Conservation (phyloP, 1,139 yeast species). For the Yamadazyma mexicana region DNA sequence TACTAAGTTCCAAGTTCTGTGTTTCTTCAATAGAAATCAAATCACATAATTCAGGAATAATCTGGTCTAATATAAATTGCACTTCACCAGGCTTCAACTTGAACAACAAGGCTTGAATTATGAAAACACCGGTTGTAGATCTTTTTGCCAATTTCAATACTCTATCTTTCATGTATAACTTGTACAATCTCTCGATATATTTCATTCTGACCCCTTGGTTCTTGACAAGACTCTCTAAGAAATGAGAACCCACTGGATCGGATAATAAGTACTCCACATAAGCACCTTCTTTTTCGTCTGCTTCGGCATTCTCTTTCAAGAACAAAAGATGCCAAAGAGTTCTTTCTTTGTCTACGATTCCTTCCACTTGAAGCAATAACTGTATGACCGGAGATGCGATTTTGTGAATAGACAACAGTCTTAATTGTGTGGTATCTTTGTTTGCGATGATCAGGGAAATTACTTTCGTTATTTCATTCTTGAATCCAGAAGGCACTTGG, state of each 20-base stretch:
- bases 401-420: slow-evolving; percentile 76
- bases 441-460: slow-evolving; percentile 37
- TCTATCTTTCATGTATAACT: slow-evolving; percentile 71
- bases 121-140: slow-evolving; percentile 79
- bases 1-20: slow-evolving; percentile 71
- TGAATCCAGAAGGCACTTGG: slow-evolving; percentile 74
- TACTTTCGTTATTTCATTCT: slow-evolving; percentile 52
- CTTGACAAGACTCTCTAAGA: slow-evolving; percentile 69
- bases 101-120: slow-evolving; percentile 68
- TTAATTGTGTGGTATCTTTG: slow-evolving; percentile 48
- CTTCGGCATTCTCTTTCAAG: slow-evolving; percentile 42
- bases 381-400: slow-evolving; percentile 89
- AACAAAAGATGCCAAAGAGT: slow-evolving; percentile 62
- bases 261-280: slow-evolving; percentile 82
- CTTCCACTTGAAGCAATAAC: slow-evolving; percentile 77
- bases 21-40: slow-evolving; percentile 51
- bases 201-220: slow-evolving; percentile 63
- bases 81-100: slow-evolving; percentile 61
- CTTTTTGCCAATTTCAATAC: slow-evolving; percentile 72
- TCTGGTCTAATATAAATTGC: slow-evolving; percentile 62
- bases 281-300: slow-evolving; percentile 68
- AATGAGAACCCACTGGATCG: slow-evolving; percentile 90
- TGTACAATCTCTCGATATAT: slow-evolving; percentile 69
- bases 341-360: slow-evolving; percentile 70
- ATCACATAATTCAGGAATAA: slow-evolving; percentile 66